Conservation (phyloP, 352 stramenopile genomes). For the Phytopythium vexans region DNA sequence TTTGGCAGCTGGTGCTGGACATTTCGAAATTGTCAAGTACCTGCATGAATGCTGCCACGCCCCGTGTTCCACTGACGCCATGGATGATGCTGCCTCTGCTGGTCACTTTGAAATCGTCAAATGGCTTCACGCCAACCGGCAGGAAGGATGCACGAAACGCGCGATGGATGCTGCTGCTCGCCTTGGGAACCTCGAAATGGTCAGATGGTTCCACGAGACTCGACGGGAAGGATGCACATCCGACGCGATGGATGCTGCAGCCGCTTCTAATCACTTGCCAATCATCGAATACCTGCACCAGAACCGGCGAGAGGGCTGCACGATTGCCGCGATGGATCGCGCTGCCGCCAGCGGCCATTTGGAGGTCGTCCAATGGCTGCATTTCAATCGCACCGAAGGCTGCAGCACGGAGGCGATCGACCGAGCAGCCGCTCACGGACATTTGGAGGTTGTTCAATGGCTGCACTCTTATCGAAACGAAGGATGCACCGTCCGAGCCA, state of each 20-base stretch:
- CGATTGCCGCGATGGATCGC: constrained; percentile 25
- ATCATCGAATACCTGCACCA: constrained; percentile 30
- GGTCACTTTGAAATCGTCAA: constrained; percentile 24
- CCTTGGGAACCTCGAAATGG: constrained; percentile 21
- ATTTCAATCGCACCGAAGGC: constrained; percentile 25
- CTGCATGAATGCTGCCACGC: constrained; percentile 21
- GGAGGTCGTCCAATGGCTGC: constrained; percentile 26
- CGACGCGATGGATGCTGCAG: constrained; percentile 24
- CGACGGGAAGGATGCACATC: constrained; percentile 22
- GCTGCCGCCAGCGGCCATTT: constrained; percentile 30
- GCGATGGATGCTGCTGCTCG: constrained; percentile 30
- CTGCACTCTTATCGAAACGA: constrained; percentile 18
- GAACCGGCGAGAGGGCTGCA: constrained; percentile 28
- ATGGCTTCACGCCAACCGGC: constrained; percentile 27
- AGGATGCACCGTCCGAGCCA: constrained; percentile 21
- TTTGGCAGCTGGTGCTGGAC: constrained; percentile 18
- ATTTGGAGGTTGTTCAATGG: constrained; percentile 27
- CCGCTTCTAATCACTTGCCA: constrained; percentile 17
- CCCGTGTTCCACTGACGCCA: constrained; percentile 31
- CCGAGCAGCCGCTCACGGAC: constrained; percentile 14
- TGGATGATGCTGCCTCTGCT: constrained; percentile 23
- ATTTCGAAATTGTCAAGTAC: constrained; percentile 26
- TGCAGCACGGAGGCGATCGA: constrained; percentile 26
- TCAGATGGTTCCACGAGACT: constrained; percentile 21
- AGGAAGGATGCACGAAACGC: constrained; percentile 26